Evolutionary conservation across 768 basidiomycete genomes (phyloP).

Genomic region (Suillus sp.): DNA sequence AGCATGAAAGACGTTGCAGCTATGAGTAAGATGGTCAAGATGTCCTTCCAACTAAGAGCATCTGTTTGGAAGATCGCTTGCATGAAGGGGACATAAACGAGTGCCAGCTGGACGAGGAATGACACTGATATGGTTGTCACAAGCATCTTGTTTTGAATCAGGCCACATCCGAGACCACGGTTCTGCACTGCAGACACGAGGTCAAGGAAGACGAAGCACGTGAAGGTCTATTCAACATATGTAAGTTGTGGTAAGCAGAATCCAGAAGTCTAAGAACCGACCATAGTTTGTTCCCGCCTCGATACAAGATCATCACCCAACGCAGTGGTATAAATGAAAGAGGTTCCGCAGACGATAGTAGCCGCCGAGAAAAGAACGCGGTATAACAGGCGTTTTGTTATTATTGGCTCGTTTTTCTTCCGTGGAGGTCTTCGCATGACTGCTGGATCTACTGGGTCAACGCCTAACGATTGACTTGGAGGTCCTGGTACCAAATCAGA

Average conservation of each 20-base stretch:
- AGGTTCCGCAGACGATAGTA: slow-evolving; percentile 86
- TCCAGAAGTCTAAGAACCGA: slow-evolving; percentile 38
- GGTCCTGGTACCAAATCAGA: slow-evolving; percentile 56
- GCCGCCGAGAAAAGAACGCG: slow-evolving; percentile 92
- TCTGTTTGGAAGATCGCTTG: slow-evolving; percentile 95
- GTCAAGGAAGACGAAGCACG: slow-evolving; percentile 96
- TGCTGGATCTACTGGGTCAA: slow-evolving; percentile 92
- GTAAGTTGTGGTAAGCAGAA: slow-evolving; percentile 5
- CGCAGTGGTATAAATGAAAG: slow-evolving; percentile 85
- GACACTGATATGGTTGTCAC: slow-evolving; percentile 86
- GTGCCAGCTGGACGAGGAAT: slow-evolving; percentile 77
- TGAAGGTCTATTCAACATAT: slow-evolving; percentile 75
- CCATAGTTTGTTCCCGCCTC: slow-evolving; percentile 94
- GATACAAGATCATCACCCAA: slow-evolving; percentile 83
- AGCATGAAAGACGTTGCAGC: slow-evolving; percentile 63
- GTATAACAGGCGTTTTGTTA: slow-evolving; percentile 68
- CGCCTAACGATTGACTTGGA: slow-evolving; percentile 93
- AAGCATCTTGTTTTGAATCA: slow-evolving; percentile 88
- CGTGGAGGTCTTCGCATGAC: slow-evolving; percentile 94
- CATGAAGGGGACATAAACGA: slow-evolving; percentile 90
- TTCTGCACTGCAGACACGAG: slow-evolving; percentile 94
- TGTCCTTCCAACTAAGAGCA: slow-evolving; percentile 66
- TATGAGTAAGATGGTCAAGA: slow-evolving; percentile 68
- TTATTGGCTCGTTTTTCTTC: slow-evolving; percentile 87
- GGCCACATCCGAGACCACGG: slow-evolving; percentile 83